These are phyloP conservation scores for Colletotrichum tabaci DNA, from an alignment of 2,329 filamentous ascomycete genomes.

Conservation along the genomic window DNA sequence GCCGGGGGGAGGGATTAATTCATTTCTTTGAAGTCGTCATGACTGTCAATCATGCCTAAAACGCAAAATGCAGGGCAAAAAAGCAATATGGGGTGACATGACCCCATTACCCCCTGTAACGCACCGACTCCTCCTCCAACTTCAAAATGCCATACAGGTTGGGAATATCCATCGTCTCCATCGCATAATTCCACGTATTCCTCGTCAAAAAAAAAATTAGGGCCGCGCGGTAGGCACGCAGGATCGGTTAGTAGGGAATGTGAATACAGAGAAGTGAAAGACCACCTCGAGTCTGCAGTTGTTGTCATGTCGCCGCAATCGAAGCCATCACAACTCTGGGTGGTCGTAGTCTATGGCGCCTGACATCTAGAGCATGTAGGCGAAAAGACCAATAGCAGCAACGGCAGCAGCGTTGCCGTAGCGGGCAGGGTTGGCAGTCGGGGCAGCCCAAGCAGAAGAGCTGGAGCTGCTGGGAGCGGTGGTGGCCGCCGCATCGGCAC, in stretches of 20 bases:
- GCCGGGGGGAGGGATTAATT: slow-evolving; percentile 29
- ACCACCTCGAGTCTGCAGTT: not conserved
- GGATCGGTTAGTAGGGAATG: slow-evolving; percentile 41
- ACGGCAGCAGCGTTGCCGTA: slow-evolving; percentile 61
- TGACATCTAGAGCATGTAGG: slow-evolving; percentile 63
- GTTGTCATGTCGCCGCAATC: not conserved
- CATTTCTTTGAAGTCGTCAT: slow-evolving; percentile 38
- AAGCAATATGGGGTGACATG: slow-evolving; percentile 26
- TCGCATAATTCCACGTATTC: slow-evolving; percentile 41
- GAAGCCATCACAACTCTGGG: not conserved
- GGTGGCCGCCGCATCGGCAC: slow-evolving; percentile 40
- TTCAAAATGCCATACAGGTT: slow-evolving; percentile 39
- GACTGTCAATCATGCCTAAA: slow-evolving; percentile 40
- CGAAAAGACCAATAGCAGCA: slow-evolving; percentile 66
- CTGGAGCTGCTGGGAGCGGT: slow-evolving; percentile 44
- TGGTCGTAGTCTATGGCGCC: not conserved
- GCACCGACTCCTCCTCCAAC: slow-evolving; percentile 39
- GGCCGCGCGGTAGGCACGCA: slow-evolving; percentile 26
- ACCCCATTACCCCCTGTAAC: slow-evolving; percentile 29
- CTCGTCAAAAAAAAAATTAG: slow-evolving; percentile 42
- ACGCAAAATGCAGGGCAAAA: slow-evolving; percentile 37
- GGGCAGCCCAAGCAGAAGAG: slow-evolving; percentile 52
- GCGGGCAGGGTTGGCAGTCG: slow-evolving; percentile 59
- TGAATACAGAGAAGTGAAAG: slow-evolving; percentile 45
- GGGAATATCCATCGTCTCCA: slow-evolving; percentile 43